Evolutionary conservation across 2,329 filamentous ascomycete species (phyloP), one percentile per base, ranked within the genome.

Genomic region (Penicillium sp.): DNA sequence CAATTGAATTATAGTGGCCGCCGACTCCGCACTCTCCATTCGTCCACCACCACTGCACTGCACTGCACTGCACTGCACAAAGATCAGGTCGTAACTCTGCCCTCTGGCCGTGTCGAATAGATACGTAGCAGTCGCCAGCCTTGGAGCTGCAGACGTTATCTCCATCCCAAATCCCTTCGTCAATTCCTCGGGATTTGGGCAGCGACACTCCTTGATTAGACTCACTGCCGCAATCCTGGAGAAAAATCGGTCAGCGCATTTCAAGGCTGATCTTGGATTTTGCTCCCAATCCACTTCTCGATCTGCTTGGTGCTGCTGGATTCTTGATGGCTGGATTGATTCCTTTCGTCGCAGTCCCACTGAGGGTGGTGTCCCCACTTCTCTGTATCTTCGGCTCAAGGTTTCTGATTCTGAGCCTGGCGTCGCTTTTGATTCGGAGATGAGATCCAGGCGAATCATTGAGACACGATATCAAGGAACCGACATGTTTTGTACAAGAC

Each of bases 131-230:
- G 11, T 41, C 35, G 9, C 35, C 35, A 41, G 35, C 35, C 35
- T 5, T 41, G 35, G 35, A 15, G 15, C 15, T 41, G 35, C 35
- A 41, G 35, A 15, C 35, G 35, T 41, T 41, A 41, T 41, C 35
- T 41, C 35, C 26, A 26, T 26, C 26, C 26, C 9, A 51, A 8
- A 51, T 51, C 26, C 8, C 7, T 41, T 41, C 35, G 35, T 41
- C 5, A 54, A 45, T 56, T 58, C 61, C 61, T 57, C 54, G 48
- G 46, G 53, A 60, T 56, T 67, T 68, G 66, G 66, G 67, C 61
- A 69, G 49, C 63, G 60, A 67, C 58, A 56, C 26, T 57, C 52
- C 51, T 45, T 57, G 60, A 62, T 57, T 56, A 53, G 60, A 62
- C 56, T 56, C 48, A 52, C 23, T 58, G 35, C 55, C 21, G 49